A percentile compares a stretch with the other conserved stretches of the same genome.
Evolutionary conservation across 148 eudicot species (phyloP).

Genomic region (Mesembryanthemum crystallinum): DNA sequence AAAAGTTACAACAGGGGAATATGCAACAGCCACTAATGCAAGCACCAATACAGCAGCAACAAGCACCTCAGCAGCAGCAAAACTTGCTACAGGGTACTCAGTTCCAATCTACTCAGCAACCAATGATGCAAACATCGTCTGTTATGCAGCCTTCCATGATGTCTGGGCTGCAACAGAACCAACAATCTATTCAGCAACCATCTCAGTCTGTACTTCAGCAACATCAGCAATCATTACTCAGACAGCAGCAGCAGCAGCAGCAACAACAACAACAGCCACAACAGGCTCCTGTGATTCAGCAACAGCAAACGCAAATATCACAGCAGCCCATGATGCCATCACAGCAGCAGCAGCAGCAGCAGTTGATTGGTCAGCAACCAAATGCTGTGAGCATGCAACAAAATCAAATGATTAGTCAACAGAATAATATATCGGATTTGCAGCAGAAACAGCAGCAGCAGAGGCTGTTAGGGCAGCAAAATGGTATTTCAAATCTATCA

Average conservation of each 20-base stretch:
- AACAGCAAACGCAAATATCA: slow-evolving; percentile 45
- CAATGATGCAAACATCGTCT: slow-evolving; percentile 70
- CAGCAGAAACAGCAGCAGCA: slow-evolving; percentile 55
- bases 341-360: slow-evolving; percentile 52
- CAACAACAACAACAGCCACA: slow-evolving; percentile 49
- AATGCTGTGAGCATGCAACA: slow-evolving; percentile 52
- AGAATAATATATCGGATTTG: slow-evolving; percentile 60
- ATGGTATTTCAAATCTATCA: slow-evolving; percentile 50
- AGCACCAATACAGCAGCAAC: slow-evolving; percentile 60
- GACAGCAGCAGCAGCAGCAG: slow-evolving; percentile 47
- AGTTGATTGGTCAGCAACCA: slow-evolving; percentile 52
- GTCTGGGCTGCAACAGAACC: slow-evolving; percentile 65
- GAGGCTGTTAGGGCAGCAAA: slow-evolving; percentile 62
- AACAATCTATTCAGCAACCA: slow-evolving; percentile 64
- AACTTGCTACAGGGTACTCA: slow-evolving; percentile 48
- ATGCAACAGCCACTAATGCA: slow-evolving; percentile 54
- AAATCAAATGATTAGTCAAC: slow-evolving; percentile 62
- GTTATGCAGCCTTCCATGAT: slow-evolving; percentile 60
- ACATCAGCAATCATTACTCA: slow-evolving; percentile 54
- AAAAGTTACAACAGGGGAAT: slow-evolving; percentile 57
- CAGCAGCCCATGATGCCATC: slow-evolving; percentile 51
- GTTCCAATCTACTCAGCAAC: slow-evolving; percentile 66
- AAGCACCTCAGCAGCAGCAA: slow-evolving; percentile 38
- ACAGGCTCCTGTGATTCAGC: slow-evolving; percentile 49
- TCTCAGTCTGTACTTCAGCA: slow-evolving; percentile 71